These are phyloP conservation scores for Anastatica hierochuntica DNA, from an alignment of 345 rosid species.

Conservation along the genomic window DNA sequence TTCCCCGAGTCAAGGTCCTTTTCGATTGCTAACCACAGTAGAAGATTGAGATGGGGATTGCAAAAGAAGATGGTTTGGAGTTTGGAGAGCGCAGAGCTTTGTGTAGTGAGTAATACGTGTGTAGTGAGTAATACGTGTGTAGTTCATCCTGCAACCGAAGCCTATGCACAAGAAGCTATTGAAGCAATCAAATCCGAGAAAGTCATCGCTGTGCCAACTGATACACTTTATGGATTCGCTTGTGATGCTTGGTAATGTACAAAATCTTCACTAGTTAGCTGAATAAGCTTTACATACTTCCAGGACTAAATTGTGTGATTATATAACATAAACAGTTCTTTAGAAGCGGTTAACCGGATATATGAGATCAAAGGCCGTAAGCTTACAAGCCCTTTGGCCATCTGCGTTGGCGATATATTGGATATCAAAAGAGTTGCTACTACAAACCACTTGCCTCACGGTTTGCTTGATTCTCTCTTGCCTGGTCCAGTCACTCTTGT, in stretches of 20 bases:
- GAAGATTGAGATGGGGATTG: conserved; percentile 6
- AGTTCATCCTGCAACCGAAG: conserved; percentile 56
- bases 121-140: conserved; percentile 27
- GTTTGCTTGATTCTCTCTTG: conserved; percentile 66
- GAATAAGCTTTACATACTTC: conserved; percentile 1
- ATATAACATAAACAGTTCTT: conserved; percentile 52
- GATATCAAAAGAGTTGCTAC: conserved; percentile 58
- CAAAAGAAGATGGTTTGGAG: conserved; percentile 39
- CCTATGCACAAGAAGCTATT: conserved; percentile 49
- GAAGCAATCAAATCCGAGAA: conserved; percentile 63
- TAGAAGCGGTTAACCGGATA: conserved; percentile 62
- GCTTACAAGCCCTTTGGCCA: conserved; percentile 78
- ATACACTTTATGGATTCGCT: conserved; percentile 89
- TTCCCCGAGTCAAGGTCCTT: conserved; percentile 28
- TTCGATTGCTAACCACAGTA: conserved; percentile 22
- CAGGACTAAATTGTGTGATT: background rate
- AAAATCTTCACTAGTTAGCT: background rate
- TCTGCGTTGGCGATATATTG: conserved; percentile 74
- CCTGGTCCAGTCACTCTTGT: conserved; percentile 88
- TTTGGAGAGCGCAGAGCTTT: conserved; percentile 29
- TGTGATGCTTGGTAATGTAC: conserved; percentile 80
- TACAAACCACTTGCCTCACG: conserved; percentile 63
- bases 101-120: too few species aligned
- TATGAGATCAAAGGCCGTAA: conserved; percentile 87
- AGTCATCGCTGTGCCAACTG: conserved; percentile 89